phyloP scores from a whole-genome alignment of 202 grass and related monocot species.

The Hordeum pubiflorum region DNA sequence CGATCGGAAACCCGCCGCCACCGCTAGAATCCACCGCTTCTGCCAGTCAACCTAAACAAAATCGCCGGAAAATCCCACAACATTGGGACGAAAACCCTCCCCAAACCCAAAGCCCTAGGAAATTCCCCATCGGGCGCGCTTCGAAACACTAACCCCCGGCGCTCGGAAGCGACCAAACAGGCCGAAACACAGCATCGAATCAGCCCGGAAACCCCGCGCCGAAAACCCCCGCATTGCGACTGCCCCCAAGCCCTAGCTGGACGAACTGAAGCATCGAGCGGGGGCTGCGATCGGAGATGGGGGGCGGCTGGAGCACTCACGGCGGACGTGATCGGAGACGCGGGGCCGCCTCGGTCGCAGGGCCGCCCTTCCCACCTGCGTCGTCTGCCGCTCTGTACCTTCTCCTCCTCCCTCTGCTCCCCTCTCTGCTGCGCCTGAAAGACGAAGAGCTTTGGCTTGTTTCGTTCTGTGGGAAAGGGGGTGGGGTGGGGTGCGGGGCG shows the following conservation, averaged over 20 bases:
- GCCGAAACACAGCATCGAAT: background rate
- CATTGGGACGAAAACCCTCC: background rate
- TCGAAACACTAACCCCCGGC: background rate
- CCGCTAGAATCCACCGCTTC: background rate
- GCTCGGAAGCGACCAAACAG: background rate
- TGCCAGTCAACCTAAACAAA: background rate
- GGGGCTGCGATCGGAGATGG: conserved; percentile 22
- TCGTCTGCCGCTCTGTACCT: background rate
- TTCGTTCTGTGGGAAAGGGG: background rate
- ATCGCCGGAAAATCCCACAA: background rate
- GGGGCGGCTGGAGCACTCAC: conserved; percentile 24
- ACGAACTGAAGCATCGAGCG: background rate
- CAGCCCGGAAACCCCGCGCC: background rate
- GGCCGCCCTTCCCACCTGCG: background rate
- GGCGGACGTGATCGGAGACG: background rate
- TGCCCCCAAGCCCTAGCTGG: conserved; percentile 27
- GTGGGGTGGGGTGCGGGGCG: background rate
- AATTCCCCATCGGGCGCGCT: background rate
- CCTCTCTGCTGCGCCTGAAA: conserved; percentile 5
- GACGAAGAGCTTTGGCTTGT: conserved; percentile 26
- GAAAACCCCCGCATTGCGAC: conserved; percentile 33
- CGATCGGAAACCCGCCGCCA: background rate
- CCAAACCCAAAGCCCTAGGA: conserved; percentile 26
- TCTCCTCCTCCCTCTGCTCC: background rate
- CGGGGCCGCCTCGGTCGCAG: background rate